Evolutionary conservation across 2,329 filamentous ascomycete genomes (phyloP).

Genomic region (Oidium heveae): DNA sequence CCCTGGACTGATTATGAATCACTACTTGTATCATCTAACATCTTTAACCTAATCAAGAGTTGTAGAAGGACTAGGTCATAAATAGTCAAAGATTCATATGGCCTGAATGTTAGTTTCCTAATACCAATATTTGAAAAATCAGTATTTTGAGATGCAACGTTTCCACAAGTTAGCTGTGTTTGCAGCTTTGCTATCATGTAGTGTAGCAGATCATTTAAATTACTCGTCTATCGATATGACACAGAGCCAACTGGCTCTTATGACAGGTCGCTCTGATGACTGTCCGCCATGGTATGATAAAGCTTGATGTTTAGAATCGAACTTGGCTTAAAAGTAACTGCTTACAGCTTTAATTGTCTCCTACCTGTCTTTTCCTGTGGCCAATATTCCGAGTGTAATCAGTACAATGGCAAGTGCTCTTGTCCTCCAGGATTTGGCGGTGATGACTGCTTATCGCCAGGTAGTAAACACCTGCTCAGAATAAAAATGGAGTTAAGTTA

Average conservation of each 20-base stretch:
- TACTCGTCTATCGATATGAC: slow-evolving; percentile 35
- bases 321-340: slow-evolving; percentile 4
- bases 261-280: slow-evolving; percentile 47
- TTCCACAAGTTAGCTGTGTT: slow-evolving; percentile 8
- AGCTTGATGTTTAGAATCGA: not conserved
- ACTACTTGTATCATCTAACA: too few relatives aligned
- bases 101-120: too few relatives aligned
- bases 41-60: too few relatives aligned
- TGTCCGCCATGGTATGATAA: slow-evolving; percentile 49
- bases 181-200: slow-evolving; percentile 17
- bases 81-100: too few relatives aligned
- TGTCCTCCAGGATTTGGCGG: slow-evolving; percentile 86
- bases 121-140: too few relatives aligned
- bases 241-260: slow-evolving; percentile 40
- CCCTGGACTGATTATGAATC: too few relatives aligned
- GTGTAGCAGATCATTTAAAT: slow-evolving; percentile 22
- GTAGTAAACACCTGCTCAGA: slow-evolving; percentile 18
- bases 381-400: slow-evolving; percentile 74
- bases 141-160: slow-evolving; percentile 7
- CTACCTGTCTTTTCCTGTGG: slow-evolving; percentile 76
- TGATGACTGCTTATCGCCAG: slow-evolving; percentile 70
- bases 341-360: slow-evolving; percentile 77
- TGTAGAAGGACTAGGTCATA: too few relatives aligned
- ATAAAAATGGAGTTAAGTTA: not conserved
- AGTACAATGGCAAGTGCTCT: slow-evolving; percentile 73